Percentiles rank a stretch among this genome's conserved stretches.
These are phyloP conservation scores for Scutellaria baicalensis DNA, from an alignment of 257 asterid species.

Conservation along the genomic window DNA sequence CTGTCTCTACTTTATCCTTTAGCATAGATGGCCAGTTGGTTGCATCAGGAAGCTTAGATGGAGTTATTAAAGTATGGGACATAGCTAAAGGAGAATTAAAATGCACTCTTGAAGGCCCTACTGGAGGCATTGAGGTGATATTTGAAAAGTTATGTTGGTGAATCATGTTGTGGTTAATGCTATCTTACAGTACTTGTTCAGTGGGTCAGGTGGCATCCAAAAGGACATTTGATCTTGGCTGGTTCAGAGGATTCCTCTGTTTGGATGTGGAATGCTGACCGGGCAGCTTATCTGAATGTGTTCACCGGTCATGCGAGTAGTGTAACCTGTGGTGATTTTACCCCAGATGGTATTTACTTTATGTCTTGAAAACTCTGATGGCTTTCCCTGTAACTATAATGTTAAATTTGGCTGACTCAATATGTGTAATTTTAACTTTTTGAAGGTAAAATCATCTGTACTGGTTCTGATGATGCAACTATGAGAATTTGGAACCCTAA, in stretches of 20 bases:
- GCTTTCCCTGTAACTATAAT: neutral
- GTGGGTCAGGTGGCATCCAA: constrained; percentile 98
- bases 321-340: constrained; percentile 88
- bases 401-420: neutral
- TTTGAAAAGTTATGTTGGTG: constrained; percentile 14
- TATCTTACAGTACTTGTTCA: constrained; percentile 31
- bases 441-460: constrained; percentile 72
- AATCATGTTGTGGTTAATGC: constrained; percentile 3
- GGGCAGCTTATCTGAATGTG: constrained; percentile 40
- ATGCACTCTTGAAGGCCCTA: constrained; percentile 86
- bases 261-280: constrained; percentile 97
- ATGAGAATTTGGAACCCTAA: constrained; percentile 85
- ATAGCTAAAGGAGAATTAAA: constrained; percentile 35
- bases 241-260: constrained; percentile 86
- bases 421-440: neutral
- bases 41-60: constrained; percentile 91
- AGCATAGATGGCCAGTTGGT: constrained; percentile 81
- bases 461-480: constrained; percentile 88
- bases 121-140: constrained; percentile 75
- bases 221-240: constrained; percentile 74
- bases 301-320: constrained; percentile 67
- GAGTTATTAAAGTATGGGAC: constrained; percentile 79
- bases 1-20: constrained; percentile 68
- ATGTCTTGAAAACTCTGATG: neutral
- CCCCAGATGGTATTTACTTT: constrained; percentile 75